Base-by-base conservation (phyloP, 2,329 filamentous ascomycete genomes). In the Aspergillus phoenicis region DNA sequence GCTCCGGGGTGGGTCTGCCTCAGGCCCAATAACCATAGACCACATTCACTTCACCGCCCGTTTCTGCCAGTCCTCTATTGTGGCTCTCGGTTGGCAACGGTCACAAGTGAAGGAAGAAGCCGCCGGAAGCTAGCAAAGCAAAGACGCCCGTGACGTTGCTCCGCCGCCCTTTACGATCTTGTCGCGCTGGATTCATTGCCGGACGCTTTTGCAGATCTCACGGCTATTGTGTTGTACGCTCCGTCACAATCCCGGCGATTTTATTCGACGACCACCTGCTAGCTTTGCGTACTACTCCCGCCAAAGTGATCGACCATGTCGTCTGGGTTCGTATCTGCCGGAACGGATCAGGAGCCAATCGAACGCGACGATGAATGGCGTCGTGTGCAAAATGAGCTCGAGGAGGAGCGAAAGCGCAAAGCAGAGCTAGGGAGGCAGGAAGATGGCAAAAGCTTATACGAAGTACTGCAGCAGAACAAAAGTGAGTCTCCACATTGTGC, bases 381-480 rank as follows among this genome's bases (percentile, higher is more conserved):
- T 41, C 74, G 72, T 36, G 80, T 71, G 22, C 76, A 80, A 59
- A 71, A 77, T 15, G 80, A 82, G 62, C 64, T 82, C n/a, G 77
- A 82, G 67, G 77, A 78, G 55, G 78, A 80, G 52, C 73, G 80
- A 54, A 71, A 73, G 59, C 72, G 74, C 60, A 82, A 80, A 66
- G 76, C 77, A 10, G 77, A 81, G 38, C 67, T 79, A 57, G 78
- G 85, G 0, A 80, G 88, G 70, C 83, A 89, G 65, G 74, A 80
- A 58, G 78, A 72, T 1, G 80, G 81, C 22, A 82, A 81, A 68
- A 82, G 80, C 64, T 73, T 83, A 8, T 83, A 76, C 60, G 81
- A 83, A 48, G 76, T 82, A 41, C 65, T 83, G 20, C 75, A 83
- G 64, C 74, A 76, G 62, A 83, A 83, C 65, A 83, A 83, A 73